phyloP scores from a whole-genome alignment of 202 grass and related monocot species.

The Setaria italica region DNA sequence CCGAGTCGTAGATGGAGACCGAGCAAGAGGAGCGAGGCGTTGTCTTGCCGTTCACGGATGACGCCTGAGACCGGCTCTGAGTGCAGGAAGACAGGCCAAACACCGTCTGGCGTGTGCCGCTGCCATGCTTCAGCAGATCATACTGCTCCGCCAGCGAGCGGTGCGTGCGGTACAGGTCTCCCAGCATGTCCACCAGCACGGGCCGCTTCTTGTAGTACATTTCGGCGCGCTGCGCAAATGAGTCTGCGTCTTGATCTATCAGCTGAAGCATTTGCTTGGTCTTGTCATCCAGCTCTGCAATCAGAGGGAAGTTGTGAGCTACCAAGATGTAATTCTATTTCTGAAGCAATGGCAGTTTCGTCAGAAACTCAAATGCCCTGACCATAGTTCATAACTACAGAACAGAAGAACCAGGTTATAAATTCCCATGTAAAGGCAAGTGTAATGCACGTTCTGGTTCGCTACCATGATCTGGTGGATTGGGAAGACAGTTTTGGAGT shows the following conservation, averaged over 20 bases:
- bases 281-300: conserved; percentile 79
- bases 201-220: conserved; percentile 96
- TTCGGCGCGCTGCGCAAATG: conserved; percentile 87
- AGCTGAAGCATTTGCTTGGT: conserved; percentile 84
- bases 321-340: neutral
- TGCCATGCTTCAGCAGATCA: conserved; percentile 69
- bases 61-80: conserved; percentile 41
- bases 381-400: neutral
- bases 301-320: neutral
- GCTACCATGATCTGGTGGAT: neutral
- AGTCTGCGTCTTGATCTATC: conserved; percentile 89
- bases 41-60: conserved; percentile 19
- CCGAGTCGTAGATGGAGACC: conserved; percentile 52
- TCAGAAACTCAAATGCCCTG: neutral
- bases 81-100: conserved; percentile 51
- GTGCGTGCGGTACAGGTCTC: conserved; percentile 83
- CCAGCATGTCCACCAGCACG: conserved; percentile 79
- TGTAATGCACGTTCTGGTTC: neutral
- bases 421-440: neutral
- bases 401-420: neutral
- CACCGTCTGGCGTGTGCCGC: conserved; percentile 42
- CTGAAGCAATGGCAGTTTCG: neutral
- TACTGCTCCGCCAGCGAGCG: conserved; percentile 77
- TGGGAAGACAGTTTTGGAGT: neutral
- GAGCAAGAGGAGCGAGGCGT: conserved; percentile 47